phyloP scores from a whole-genome alignment of 2,329 filamentous ascomycete genomes.

The Penicillium sp. region DNA sequence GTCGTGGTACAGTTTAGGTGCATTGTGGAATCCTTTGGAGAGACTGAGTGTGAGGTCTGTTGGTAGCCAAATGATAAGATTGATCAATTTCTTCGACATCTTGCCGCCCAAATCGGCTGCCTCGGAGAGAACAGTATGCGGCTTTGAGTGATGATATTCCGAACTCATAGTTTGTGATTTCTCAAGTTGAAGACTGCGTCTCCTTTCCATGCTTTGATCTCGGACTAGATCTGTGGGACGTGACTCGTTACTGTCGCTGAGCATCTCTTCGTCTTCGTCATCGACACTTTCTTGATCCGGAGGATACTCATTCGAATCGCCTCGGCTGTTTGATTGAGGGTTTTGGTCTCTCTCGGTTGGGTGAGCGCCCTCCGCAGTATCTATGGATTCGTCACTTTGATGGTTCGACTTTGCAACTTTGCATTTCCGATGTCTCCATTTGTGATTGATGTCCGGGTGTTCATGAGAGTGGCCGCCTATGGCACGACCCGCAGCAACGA shows the following conservation, averaged over 20 bases:
- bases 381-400: slow-evolving; percentile 7
- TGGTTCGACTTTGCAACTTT: slow-evolving; percentile 5
- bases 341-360: not conserved
- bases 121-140: slow-evolving; percentile 11
- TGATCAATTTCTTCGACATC: slow-evolving; percentile 69
- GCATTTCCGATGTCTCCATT: slow-evolving; percentile 9
- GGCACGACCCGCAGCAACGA: slow-evolving; percentile 56
- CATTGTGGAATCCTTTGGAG: slow-evolving; percentile 85
- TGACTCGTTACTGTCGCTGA: not conserved
- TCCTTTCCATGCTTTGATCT: not conserved
- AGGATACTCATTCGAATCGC: not conserved
- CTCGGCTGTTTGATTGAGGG: not conserved
- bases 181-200: slow-evolving; percentile 19
- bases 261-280: not conserved
- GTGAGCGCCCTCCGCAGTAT: not conserved
- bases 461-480: slow-evolving; percentile 56
- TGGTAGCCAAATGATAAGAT: slow-evolving; percentile 74
- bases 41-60: slow-evolving; percentile 83
- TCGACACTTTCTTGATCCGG: not conserved
- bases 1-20: slow-evolving; percentile 82
- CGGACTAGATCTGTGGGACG: not conserved
- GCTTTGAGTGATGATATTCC: slow-evolving; percentile 3
- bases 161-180: slow-evolving; percentile 16
- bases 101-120: slow-evolving; percentile 17
- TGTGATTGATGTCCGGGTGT: slow-evolving; percentile 50